Evolutionary conservation across 495 filamentous ascomycete genomes (phyloP), one percentile per base, ranked within the genome.

Genomic region (Aspergillus indologenus): DNA sequence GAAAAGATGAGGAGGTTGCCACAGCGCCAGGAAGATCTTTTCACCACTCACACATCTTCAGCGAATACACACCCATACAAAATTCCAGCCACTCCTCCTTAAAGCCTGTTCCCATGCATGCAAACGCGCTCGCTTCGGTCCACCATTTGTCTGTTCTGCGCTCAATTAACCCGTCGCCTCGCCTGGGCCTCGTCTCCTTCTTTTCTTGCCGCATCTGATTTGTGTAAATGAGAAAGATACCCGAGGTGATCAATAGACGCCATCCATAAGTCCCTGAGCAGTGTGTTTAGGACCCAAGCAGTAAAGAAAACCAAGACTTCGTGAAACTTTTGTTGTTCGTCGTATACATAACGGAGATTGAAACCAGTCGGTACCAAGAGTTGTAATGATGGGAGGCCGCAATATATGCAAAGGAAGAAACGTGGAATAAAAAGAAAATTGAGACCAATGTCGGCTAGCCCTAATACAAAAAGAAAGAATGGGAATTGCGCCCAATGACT

Each of bases 381-480:
- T 50, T 58, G 63, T 68, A 68, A 67, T 54, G 61, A 40, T 40
- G 34, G 54, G 47, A 42, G 61, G 61, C 57, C 53, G 61, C 69
- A 71, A 77, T 76, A 78, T 78, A 76, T 79, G 74, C 74, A 75
- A 69, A 67, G 57, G 65, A 72, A 71, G 62, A 67, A 71, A 75
- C 66, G 59, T 53, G 60, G 59, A 54, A 56, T 61, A 45, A 55
- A 57, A 59, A 59, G 43, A 61, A 69, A 66, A 63, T 58, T 62
- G 61, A 55, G 63, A 69, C 54, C 54, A 59, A 60, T 59, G 46
- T 63, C 61, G 57, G 63, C 50, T 70, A 74, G 65, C 69, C 70
- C 66, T 69, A 69, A 68, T 68, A 68, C 66, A 76, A 59, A 70
- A 67, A 54, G 61, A 69, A 21, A 51, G 29, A 49, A 59, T 31